Evolutionary conservation across 257 asterid species (phyloP).

Genomic region (Nicotiana tabacum): DNA sequence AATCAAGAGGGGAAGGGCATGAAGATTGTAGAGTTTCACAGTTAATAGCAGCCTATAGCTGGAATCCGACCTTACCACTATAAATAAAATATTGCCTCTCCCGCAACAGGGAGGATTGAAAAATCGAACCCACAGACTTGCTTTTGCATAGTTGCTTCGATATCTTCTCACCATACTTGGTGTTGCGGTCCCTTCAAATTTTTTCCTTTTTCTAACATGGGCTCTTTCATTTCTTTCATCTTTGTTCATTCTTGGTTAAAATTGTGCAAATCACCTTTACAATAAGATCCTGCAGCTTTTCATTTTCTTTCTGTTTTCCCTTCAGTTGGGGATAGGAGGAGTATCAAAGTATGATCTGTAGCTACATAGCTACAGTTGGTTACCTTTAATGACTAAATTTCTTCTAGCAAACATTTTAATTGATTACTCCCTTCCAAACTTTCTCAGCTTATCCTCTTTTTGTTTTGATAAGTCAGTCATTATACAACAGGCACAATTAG

Average conservation of each 20-base stretch:
- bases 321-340: not conserved
- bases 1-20: not conserved
- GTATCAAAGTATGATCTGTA: not conserved
- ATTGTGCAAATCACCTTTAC: not conserved
- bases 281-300: not conserved
- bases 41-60: not conserved
- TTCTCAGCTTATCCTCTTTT: not conserved
- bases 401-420: not conserved
- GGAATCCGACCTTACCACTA: not conserved
- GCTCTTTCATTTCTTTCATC: not conserved
- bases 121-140: not conserved
- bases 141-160: not conserved
- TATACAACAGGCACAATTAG: not conserved
- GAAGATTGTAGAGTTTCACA: not conserved
- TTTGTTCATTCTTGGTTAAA: not conserved
- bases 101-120: not conserved
- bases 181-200: not conserved
- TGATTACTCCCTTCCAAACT: not conserved
- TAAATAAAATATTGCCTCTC: not conserved
- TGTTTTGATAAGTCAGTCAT: not conserved
- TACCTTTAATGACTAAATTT: not conserved
- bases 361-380: not conserved
- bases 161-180: not conserved
- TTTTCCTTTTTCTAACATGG: not conserved
- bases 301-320: not conserved